A percentile compares a stretch with the other conserved stretches of the same genome.
phyloP scores from a whole-genome alignment of 257 asterid genomes.

The Salvia hispanica region DNA sequence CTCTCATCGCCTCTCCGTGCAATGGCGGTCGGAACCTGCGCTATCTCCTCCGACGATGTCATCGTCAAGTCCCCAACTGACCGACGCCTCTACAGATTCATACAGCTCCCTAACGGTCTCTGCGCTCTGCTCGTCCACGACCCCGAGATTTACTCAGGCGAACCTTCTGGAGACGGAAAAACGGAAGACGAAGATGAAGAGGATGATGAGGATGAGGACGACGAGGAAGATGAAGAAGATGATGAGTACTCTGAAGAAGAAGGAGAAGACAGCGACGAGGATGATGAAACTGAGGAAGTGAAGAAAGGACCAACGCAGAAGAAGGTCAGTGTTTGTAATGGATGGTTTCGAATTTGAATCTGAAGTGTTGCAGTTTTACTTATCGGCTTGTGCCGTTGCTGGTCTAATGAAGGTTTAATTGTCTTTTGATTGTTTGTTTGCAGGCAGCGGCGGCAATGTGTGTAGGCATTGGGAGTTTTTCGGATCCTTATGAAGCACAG shows the following conservation, averaged over 20 bases:
- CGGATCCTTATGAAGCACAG: slow-evolving; percentile 95
- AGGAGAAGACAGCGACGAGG: slow-evolving; percentile 45
- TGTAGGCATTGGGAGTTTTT: slow-evolving; percentile 91
- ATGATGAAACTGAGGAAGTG: slow-evolving; percentile 39
- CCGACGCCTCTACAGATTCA: slow-evolving; percentile 78
- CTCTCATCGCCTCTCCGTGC: slow-evolving; percentile 29
- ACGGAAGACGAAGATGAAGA: slow-evolving; percentile 39
- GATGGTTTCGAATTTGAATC: slow-evolving; percentile 7
- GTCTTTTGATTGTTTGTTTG: slow-evolving; percentile 26
- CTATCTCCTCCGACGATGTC: slow-evolving; percentile 73
- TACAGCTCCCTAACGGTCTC: slow-evolving; percentile 81
- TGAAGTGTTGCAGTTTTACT: slow-evolving; percentile 19
- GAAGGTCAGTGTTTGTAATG: slow-evolving; percentile 50
- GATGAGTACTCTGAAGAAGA: slow-evolving; percentile 41
- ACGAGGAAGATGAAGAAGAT: slow-evolving; percentile 33
- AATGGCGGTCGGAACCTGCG: slow-evolving; percentile 59
- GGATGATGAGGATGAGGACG: slow-evolving; percentile 46
- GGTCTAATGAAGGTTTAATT: slow-evolving; percentile 1
- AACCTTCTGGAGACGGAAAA: slow-evolving; percentile 25
- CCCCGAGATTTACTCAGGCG: slow-evolving; percentile 76
- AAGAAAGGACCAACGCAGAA: slow-evolving; percentile 63
- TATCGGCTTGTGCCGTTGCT: slow-evolving; percentile 22
- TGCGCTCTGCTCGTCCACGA: slow-evolving; percentile 91
- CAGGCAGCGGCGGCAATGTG: slow-evolving; percentile 99
- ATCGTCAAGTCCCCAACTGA: slow-evolving; percentile 83